Evolutionary conservation across 768 basidiomycete species (phyloP), one percentile per base, ranked within the genome.

Genomic region (Lactarius akahatsu): DNA sequence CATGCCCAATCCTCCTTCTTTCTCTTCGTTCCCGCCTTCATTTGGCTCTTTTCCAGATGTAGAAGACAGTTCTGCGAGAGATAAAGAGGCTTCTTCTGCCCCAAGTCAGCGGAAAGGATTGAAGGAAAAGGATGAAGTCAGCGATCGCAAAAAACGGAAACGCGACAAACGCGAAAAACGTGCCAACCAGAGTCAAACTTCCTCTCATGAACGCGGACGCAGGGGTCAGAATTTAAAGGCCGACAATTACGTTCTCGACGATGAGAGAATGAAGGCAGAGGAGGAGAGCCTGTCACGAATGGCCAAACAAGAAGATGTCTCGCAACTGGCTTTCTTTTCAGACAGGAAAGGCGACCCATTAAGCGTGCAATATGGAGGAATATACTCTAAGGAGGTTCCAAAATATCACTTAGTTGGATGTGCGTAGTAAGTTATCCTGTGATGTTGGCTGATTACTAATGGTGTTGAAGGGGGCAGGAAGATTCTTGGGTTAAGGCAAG

Each of bases 31-130:
- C 72, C 82, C 86, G 36, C 85, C 86, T 1, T 85, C 86, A 2
- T 91, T 91, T 74, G 73, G 82, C 16, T 89, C 89, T 32, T 91
- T 91, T 74, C 89, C 89, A 41, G 85, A 88, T 61, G 65, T 84
- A n/a, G 82, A 83, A 26, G 75, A 79, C 60, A 81, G 78, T 4
- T 75, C 81, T 5, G 82, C 79, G 59, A 65, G 71, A 43, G 62
- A 55, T 20, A 61, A 73, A 75, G 65, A 72, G 47, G 59, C 64
- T 56, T 70, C 73, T 26, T 67, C 69, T 28, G 30, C 7, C 23
- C 13, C 40, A 59, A 43, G n/a, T 28, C 55, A 28, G 41, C 59
- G 32, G 67, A 73, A 68, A 70, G 73, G 67, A 23, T 52, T 54
- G 26, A 72, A 57, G 57, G 58, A 64, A 65, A 68, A 68, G 71